Conservation (phyloP, 2,329 filamentous ascomycete species). For the Botrytis sinoallii region DNA sequence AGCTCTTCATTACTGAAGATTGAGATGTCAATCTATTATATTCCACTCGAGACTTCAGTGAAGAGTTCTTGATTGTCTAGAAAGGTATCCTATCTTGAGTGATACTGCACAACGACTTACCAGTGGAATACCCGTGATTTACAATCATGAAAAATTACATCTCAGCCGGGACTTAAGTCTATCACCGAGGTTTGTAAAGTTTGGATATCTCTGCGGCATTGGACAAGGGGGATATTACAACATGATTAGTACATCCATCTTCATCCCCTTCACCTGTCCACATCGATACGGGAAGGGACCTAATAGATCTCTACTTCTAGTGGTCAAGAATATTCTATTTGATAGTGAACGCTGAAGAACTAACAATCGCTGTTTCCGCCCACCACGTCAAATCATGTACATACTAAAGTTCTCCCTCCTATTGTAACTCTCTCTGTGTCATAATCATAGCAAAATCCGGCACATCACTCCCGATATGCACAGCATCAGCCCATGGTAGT, state of each 20-base stretch:
- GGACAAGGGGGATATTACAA: not conserved
- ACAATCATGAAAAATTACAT: not conserved
- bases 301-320: not conserved
- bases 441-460: not conserved
- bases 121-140: not conserved
- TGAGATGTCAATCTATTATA: accelerated
- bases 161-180: not conserved
- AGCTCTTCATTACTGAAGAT: not conserved
- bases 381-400: not conserved
- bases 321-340: not conserved
- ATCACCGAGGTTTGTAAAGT: not conserved
- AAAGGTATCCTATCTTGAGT: not conserved
- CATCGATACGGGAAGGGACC: not conserved
- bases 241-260: not conserved
- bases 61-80: not conserved
- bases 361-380: not conserved
- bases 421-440: not conserved
- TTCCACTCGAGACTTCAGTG: not conserved
- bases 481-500: not conserved
- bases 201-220: not conserved
- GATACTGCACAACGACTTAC: not conserved
- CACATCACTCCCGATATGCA: not conserved
- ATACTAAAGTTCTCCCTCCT: not conserved
- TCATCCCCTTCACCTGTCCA: not conserved
- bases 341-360: not conserved